These are phyloP conservation scores for Chamaenerion angustifolium DNA, from an alignment of 345 rosid species.

Conservation along the genomic window DNA sequence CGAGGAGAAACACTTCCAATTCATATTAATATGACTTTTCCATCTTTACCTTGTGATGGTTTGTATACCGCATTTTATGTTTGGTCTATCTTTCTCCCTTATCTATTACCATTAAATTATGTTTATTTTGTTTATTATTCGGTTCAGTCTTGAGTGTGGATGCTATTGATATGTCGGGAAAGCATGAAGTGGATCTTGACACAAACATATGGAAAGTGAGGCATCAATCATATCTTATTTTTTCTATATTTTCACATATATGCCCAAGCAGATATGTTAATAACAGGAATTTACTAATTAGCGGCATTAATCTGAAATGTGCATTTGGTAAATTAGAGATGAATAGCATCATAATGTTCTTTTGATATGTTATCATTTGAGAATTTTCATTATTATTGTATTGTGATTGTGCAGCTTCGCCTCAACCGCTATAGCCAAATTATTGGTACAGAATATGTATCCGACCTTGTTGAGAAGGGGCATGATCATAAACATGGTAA, in stretches of 20 bases:
- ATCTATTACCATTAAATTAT: constrained; percentile 6
- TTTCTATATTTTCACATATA: not conserved
- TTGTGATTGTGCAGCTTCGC: constrained; percentile 62
- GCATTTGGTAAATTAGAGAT: too few relatives aligned
- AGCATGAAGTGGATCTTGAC: constrained; percentile 99
- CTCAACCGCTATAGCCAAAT: constrained; percentile 70
- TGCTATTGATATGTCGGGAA: constrained; percentile 99
- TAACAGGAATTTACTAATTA: too few relatives aligned
- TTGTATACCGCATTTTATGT: constrained; percentile 9
- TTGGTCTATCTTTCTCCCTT: not conserved
- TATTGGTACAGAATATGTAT: constrained; percentile 81
- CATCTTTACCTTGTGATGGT: constrained; percentile 90
- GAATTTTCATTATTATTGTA: too few relatives aligned
- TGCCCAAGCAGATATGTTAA: not conserved
- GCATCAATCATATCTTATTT: not conserved
- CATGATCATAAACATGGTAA: constrained; percentile 75
- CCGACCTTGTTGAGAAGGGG: constrained; percentile 91
- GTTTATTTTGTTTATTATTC: not conserved
- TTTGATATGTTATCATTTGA: too few relatives aligned
- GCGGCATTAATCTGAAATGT: too few relatives aligned
- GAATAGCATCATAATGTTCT: too few relatives aligned
- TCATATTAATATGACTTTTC: constrained; percentile 84
- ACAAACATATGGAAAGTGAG: constrained; percentile 96
- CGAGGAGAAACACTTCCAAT: constrained; percentile 92
- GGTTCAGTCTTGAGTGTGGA: constrained; percentile 75